Evolutionary conservation across 345 rosid species (phyloP), one percentile per base, ranked within the genome.

Genomic region (Citrus medica): DNA sequence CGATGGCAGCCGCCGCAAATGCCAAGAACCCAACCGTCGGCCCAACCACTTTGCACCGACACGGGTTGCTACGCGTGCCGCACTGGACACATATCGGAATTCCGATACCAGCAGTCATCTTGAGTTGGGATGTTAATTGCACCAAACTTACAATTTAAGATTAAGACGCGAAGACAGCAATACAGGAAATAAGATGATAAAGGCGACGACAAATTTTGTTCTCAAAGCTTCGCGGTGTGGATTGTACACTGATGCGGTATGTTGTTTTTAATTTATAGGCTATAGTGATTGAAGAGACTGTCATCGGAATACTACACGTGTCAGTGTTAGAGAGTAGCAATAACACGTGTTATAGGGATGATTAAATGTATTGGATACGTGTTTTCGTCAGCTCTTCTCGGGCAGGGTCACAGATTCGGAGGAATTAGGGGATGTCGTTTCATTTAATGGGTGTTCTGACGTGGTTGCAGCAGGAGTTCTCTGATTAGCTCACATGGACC

Each of bases 31-130:
- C 98, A 6, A 91, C 73, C 16, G 96, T 92, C 21, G 97, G 98
- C 27, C 97, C 96, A 1, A 92, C 89, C 79, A 94, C 92, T 88
- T 92, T 92, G 88, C 96, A 94, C 74, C 96, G 84, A 87, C 94
- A 92, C 0, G 94, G 96, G 86, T 94, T 94, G 75, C 90, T 87
- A 0, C 81, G 37, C 1, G 88, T 89, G 33, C 96, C 94, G n/a
- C 97, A 91, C 66, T 94, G 87, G 67, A 94, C 82, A 38, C 97
- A 91, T n/a, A 89, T 76, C 16, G 97, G 93, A 59, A 92, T 60
- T 22, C 90, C 86, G 9, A 51, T 66, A 7, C 69, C 74, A 27
- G 24, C 59, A 9, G 79, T 32, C 40, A 28, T 85, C 82, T 80
- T 80, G 17, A 13, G 51, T 3, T 46, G 51, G 14, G 51, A 13